phyloP scores from a whole-genome alignment of 108 stramenopile genomes.

The Discostella stelligeroides region DNA sequence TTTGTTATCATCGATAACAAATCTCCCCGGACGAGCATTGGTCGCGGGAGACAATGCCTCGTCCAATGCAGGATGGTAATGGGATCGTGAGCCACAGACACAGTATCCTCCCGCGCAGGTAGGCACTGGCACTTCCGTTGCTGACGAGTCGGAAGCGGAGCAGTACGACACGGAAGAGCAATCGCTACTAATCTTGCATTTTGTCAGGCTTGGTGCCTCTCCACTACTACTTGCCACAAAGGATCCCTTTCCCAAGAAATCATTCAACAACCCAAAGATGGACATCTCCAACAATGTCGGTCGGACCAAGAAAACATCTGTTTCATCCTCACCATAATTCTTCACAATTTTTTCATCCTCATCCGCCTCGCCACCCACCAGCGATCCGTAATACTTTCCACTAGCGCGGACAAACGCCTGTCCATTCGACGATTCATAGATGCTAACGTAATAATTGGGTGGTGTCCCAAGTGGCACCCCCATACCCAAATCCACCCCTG shows the following conservation, averaged over 20 bases:
- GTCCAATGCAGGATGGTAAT: conserved; percentile 80
- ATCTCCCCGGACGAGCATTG: conserved; percentile 66
- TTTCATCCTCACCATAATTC: conserved; percentile 58
- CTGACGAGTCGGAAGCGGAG: conserved; percentile 33
- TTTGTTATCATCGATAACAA: conserved; percentile 49
- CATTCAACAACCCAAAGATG: conserved; percentile 69
- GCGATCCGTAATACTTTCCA: conserved; percentile 61
- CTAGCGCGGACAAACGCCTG: conserved; percentile 80
- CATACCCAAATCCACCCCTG: conserved; percentile 57
- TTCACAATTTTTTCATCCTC: conserved; percentile 35
- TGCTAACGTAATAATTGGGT: conserved; percentile 80
- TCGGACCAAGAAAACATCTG: conserved; percentile 65
- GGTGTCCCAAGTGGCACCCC: conserved; percentile 60
- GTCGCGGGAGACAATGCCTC: conserved; percentile 67
- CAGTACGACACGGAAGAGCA: conserved; percentile 77
- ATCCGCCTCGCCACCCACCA: conserved; percentile 52
- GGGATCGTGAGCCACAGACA: conserved; percentile 75
- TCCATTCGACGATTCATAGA: conserved; percentile 68
- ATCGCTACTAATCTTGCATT: conserved; percentile 55
- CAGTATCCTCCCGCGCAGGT: conserved; percentile 63
- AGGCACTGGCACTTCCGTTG: conserved; percentile 49
- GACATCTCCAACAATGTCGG: conserved; percentile 69
- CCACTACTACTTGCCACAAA: conserved; percentile 23
- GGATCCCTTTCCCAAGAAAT: conserved; percentile 72
- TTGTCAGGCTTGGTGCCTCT: conserved; percentile 18